These are phyloP conservation scores for Westerdykella ornata DNA, from an alignment of 2,329 filamentous ascomycete species.

Conservation along the genomic window DNA sequence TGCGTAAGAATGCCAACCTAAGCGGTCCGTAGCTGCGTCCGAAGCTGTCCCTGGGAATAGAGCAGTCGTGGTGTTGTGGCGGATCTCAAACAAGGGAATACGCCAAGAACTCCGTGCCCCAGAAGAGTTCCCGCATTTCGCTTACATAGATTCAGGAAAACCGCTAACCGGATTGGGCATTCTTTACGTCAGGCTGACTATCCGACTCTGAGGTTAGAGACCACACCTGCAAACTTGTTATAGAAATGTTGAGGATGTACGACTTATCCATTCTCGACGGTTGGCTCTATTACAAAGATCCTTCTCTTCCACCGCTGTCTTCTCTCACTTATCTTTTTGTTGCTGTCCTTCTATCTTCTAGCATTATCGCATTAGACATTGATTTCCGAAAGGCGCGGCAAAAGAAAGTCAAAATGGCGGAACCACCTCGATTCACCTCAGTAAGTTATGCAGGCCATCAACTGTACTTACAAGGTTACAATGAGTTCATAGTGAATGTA, in stretches of 20 bases:
- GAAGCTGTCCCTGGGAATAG: too few relatives aligned
- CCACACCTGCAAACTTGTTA: neutral
- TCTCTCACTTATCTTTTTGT: constrained; percentile 26
- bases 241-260: neutral
- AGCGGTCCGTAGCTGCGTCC: too few relatives aligned
- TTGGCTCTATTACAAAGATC: constrained; percentile 26
- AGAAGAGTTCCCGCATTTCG: too few relatives aligned
- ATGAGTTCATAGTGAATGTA: constrained; percentile 18
- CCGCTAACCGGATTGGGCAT: neutral
- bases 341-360: constrained; percentile 19
- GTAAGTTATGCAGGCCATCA: constrained; percentile 12
- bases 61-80: too few relatives aligned
- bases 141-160: too few relatives aligned
- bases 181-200: neutral
- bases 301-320: constrained; percentile 26
- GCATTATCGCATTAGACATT: constrained; percentile 19
- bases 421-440: constrained; percentile 20
- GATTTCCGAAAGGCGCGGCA: constrained; percentile 1
- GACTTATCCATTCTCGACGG: constrained; percentile 14
- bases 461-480: neutral
- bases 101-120: too few relatives aligned
- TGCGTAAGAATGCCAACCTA: too few relatives aligned
- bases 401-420: constrained; percentile 5
- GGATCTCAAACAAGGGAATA: too few relatives aligned
- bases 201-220: neutral